Base-by-base conservation (phyloP, 1,284 basidiomycete species). In the Irpex sp. region DNA sequence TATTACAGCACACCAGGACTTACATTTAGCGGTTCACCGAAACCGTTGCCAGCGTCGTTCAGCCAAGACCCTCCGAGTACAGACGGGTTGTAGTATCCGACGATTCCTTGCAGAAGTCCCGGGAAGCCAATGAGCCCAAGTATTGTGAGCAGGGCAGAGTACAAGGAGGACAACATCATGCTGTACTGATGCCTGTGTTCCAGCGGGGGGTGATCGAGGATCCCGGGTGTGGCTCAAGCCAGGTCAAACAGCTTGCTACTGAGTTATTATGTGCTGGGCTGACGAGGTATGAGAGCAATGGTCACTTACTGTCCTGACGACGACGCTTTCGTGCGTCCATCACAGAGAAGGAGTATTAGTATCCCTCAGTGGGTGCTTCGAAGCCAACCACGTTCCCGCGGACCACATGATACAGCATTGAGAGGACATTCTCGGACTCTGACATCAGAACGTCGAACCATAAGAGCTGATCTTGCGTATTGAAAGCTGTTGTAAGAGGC, bases 21-120 rank as follows among this genome's bases (percentile, higher is more conserved):
- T 61, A 86, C 81, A 65, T 91, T 91, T 61, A 91, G 72, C 21
- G 90, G 90, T 72, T 91, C 90, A 35, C 89, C 89, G 3, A 73
- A 66, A 5, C 80, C 81, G 57, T 74, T 65, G n/a, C 75, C 75
- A 16, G 82, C 73, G 56, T 81, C 68, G 62, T 77, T 72, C 35
- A 87, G 77, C 78, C 82, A 77, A 3, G 83, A 84, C 1, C 85
- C 85, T 4, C 85, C 85, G 7, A 70, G 71, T 0, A 33, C 33
- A 4, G 64, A 63, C 5, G 85, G 85, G 61, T 81, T 66, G 59
- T 79, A 78, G 67, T 75, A 87, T 3, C 72, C 73, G 49, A 51
- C 48, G 60, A 56, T 16, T 23, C 47, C 21, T 49, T 28, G 19
- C 28, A 61, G 47, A 18, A 61, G 18, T n/a, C 54, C 57, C 61